Evolutionary conservation across 306 rosid genomes (phyloP).

Genomic region (Fragaria ananassa): DNA sequence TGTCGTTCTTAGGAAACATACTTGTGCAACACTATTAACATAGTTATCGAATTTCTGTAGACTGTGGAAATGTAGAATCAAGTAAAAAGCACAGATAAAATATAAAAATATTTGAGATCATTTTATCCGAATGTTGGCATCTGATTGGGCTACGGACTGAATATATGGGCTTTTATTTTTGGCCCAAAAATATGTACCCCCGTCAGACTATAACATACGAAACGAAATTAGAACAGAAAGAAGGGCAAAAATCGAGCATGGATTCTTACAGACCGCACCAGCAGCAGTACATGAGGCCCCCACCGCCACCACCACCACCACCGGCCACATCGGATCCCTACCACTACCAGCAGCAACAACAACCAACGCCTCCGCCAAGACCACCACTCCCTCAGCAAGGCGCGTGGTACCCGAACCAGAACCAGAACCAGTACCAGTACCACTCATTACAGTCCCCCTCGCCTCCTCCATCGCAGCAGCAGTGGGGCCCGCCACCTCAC

Average conservation of each 20-base stretch:
- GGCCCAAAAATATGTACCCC: no score
- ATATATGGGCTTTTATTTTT: no score
- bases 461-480: conserved; percentile 60
- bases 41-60: not conserved
- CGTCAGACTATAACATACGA: not conserved
- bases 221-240: not conserved
- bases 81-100: not conserved
- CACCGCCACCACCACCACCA: conserved; percentile 39
- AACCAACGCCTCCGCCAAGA: conserved; percentile 26
- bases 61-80: not conserved
- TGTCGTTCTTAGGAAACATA: not conserved
- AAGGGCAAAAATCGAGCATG: conserved; percentile 30
- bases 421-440: conserved; percentile 72
- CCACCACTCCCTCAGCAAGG: conserved; percentile 39
- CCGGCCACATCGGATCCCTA: conserved; percentile 62
- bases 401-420: conserved; percentile 69
- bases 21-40: not conserved
- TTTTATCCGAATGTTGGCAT: no score
- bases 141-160: not conserved
- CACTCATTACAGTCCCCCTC: conserved; percentile 45
- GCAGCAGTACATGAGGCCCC: conserved; percentile 56
- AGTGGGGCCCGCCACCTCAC: conserved; percentile 64
- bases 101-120: no score
- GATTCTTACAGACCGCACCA: conserved; percentile 69
- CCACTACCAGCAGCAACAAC: conserved; percentile 45